Evolutionary conservation across 2,329 filamentous ascomycete species (phyloP).

Genomic region (Colletotrichum kahawae): DNA sequence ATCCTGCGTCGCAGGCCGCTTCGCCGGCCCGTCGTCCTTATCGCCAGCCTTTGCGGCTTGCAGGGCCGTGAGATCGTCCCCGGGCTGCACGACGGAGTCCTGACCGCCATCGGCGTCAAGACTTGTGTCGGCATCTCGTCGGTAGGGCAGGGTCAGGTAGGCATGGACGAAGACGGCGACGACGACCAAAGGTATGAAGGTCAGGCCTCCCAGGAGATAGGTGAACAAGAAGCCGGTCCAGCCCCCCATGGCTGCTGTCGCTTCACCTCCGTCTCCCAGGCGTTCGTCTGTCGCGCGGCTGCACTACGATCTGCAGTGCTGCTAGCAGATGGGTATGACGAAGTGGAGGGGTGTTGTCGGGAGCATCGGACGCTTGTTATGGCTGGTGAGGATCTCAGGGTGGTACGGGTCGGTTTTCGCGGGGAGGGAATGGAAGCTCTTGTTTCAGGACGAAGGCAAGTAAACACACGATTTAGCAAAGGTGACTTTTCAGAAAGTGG

Average conservation of each 20-base stretch:
- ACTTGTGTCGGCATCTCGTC: slow-evolving; percentile 41
- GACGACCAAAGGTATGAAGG: slow-evolving; percentile 79
- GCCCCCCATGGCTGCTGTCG: slow-evolving; percentile 47
- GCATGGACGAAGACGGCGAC: slow-evolving; percentile 66
- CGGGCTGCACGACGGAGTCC: slow-evolving; percentile 53
- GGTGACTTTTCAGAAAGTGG: not conserved
- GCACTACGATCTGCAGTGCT: slow-evolving; percentile 8
- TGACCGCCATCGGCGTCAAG: slow-evolving; percentile 35
- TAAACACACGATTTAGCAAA: not conserved
- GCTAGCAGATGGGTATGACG: slow-evolving; percentile 3
- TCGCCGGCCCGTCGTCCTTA: slow-evolving; percentile 61
- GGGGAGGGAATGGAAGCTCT: not conserved
- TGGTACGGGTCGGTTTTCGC: not conserved
- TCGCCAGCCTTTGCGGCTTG: slow-evolving; percentile 61
- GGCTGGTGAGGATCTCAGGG: not conserved
- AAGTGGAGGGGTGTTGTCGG: not conserved
- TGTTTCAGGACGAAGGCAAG: not conserved
- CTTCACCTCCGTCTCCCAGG: not conserved
- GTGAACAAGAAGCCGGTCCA: slow-evolving; percentile 69
- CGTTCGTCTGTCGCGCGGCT: not conserved
- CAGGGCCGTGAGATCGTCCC: slow-evolving; percentile 69
- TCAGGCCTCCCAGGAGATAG: slow-evolving; percentile 87
- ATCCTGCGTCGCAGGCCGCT: slow-evolving; percentile 61
- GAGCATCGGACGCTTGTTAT: slow-evolving; percentile 15
- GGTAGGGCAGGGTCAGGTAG: slow-evolving; percentile 69